phyloP scores from a whole-genome alignment of 768 basidiomycete species.

The Boletus insuetus region DNA sequence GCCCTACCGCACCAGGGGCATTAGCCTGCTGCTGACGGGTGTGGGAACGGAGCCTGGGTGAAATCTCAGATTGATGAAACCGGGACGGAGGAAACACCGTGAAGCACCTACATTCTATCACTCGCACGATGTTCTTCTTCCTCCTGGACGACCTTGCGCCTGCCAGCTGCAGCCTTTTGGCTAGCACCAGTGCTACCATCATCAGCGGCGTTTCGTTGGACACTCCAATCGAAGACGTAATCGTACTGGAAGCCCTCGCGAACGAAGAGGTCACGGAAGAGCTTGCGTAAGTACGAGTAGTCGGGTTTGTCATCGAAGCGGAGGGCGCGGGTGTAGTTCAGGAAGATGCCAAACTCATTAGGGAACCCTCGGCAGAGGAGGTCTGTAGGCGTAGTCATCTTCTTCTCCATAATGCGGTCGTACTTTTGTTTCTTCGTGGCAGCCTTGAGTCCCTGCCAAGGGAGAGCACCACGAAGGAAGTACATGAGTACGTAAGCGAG shows the following conservation, averaged over 20 bases:
- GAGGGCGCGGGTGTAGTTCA: slow-evolving; percentile 98
- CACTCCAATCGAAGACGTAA: slow-evolving; percentile 99
- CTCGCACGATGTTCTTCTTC: slow-evolving; percentile 81
- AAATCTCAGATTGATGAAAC: slow-evolving; percentile 14
- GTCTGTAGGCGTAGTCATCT: slow-evolving; percentile 99
- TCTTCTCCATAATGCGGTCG: slow-evolving; percentile 99
- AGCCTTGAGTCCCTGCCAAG: slow-evolving; percentile 99
- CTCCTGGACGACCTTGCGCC: slow-evolving; percentile 81
- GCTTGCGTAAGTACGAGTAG: slow-evolving; percentile 98
- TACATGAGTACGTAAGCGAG: slow-evolving; percentile 99
- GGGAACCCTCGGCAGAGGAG: slow-evolving; percentile 99
- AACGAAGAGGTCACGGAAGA: slow-evolving; percentile 97
- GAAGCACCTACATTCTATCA: slow-evolving; percentile 71
- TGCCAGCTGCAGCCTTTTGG: slow-evolving; percentile 58
- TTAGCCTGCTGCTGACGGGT: slow-evolving; percentile 72
- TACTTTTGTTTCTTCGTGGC: slow-evolving; percentile 99
- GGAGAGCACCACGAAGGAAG: slow-evolving; percentile 96
- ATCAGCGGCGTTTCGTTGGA: slow-evolving; percentile 71
- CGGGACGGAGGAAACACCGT: slow-evolving; percentile 11
- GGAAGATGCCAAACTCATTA: slow-evolving; percentile 98
- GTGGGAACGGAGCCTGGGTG: slow-evolving; percentile 77
- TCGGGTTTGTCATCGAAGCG: slow-evolving; percentile 99
- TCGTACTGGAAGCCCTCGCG: slow-evolving; percentile 99
- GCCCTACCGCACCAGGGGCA: slow-evolving; percentile 48
- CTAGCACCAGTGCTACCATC: slow-evolving; percentile 60